A percentile compares a stretch with the other conserved stretches of the same genome.
phyloP scores from a whole-genome alignment of 2,329 filamentous ascomycete genomes.

The Fusarium hainanense region DNA sequence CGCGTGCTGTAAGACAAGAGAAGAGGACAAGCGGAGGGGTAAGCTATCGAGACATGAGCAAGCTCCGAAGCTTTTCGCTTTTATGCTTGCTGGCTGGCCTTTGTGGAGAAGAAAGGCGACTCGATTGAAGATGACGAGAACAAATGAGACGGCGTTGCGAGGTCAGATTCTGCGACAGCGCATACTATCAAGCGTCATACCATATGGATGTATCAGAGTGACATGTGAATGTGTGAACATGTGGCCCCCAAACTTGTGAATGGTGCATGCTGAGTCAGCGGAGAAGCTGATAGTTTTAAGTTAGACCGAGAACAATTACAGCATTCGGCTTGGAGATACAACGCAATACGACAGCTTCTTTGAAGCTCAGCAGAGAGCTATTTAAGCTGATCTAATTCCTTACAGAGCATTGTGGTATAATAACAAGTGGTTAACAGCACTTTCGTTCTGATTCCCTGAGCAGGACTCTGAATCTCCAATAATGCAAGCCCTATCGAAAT shows the following conservation, averaged over 20 bases:
- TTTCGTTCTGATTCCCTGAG: background rate
- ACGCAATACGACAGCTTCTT: background rate
- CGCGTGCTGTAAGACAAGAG: conserved; percentile 18
- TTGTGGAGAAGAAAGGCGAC: conserved; percentile 4
- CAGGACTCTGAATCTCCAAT: background rate
- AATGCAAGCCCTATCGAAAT: background rate
- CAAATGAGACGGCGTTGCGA: conserved; percentile 30
- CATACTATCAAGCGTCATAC: conserved; percentile 34
- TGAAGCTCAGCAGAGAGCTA: background rate
- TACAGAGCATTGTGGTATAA: background rate
- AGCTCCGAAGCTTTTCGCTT: conserved; percentile 6
- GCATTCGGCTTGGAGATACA: background rate
- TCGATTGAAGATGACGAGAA: background rate
- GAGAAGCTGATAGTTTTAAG: background rate
- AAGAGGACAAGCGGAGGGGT: conserved; percentile 16
- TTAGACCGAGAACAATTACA: background rate
- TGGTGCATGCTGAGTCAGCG: conserved; percentile 23
- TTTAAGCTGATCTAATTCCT: background rate
- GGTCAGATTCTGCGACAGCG: conserved; percentile 36
- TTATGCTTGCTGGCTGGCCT: background rate
- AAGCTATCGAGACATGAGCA: conserved; percentile 43
- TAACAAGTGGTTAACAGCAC: fast-evolving
- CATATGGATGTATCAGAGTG: conserved; percentile 17
- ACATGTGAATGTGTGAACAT: conserved; percentile 39
- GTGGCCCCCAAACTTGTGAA: conserved; percentile 15